Evolutionary conservation across 495 filamentous ascomycete genomes (phyloP).

Genomic region (Aspergillus diversus): DNA sequence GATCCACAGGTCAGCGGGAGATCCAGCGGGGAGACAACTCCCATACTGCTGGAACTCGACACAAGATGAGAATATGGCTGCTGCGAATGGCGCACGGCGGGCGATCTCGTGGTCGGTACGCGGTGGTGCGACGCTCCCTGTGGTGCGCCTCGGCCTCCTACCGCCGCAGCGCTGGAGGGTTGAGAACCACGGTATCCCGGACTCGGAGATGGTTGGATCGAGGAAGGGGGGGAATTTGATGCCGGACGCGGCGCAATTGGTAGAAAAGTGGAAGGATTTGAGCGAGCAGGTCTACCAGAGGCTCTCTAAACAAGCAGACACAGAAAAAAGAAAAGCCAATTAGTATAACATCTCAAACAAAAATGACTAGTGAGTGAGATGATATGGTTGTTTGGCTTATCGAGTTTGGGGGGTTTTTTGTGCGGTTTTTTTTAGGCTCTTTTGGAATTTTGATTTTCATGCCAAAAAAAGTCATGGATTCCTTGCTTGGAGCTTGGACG

Average conservation of each 20-base stretch:
- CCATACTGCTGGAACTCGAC: background rate
- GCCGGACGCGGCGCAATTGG: constrained; percentile 44
- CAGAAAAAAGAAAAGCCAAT: constrained; percentile 32
- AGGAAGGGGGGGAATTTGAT: constrained; percentile 20
- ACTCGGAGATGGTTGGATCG: constrained; percentile 11
- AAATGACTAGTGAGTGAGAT: constrained; percentile 4
- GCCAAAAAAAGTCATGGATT: background rate
- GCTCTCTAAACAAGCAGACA: constrained; percentile 38
- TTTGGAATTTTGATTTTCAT: constrained; percentile 3
- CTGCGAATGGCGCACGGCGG: constrained; percentile 5
- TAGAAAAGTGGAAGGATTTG: constrained; percentile 34
- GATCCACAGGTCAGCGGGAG: constrained; percentile 10
- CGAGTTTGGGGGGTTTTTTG: constrained; percentile 27
- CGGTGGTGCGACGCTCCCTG: constrained; percentile 18
- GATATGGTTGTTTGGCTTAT: constrained; percentile 24
- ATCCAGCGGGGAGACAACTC: background rate
- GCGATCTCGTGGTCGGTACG: constrained; percentile 3
- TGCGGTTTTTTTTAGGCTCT: constrained; percentile 4
- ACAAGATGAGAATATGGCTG: constrained; percentile 9
- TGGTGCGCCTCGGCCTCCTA: constrained; percentile 17
- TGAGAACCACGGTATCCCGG: constrained; percentile 14
- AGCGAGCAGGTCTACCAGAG: constrained; percentile 37
- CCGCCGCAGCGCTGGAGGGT: constrained; percentile 14
- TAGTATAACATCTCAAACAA: constrained; percentile 36
- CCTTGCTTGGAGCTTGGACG: background rate